Evolutionary conservation across 257 asterid genomes (phyloP).

Genomic region (Gentiana straminea): DNA sequence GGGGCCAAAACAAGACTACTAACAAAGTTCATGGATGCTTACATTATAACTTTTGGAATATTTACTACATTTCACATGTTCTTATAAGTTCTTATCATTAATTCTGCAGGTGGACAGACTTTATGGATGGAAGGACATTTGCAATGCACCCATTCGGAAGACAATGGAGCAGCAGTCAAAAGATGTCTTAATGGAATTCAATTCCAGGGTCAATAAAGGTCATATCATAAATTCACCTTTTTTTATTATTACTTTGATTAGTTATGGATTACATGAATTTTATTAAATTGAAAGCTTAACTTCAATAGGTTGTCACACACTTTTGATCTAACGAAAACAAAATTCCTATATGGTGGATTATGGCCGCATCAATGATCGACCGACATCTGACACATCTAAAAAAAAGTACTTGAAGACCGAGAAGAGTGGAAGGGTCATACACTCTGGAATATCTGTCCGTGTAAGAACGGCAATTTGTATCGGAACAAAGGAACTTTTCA

Average conservation of each 20-base stretch:
- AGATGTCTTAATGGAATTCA: slow-evolving; percentile 64
- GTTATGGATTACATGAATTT: background rate
- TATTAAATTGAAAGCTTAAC: background rate
- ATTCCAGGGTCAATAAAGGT: slow-evolving; percentile 71
- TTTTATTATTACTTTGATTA: slow-evolving; percentile 1
- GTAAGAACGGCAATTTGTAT: slow-evolving; percentile 97
- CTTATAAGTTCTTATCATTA: slow-evolving; percentile 1
- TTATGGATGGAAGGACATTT: slow-evolving; percentile 71
- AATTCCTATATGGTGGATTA: no score
- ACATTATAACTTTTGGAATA: no score
- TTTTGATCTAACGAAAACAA: slow-evolving; percentile 9
- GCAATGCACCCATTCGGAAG: slow-evolving; percentile 72
- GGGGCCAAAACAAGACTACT: no score
- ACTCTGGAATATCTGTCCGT: slow-evolving; percentile 93
- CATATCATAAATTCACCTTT: background rate
- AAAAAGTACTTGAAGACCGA: no score
- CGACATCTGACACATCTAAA: no score
- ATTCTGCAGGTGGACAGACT: slow-evolving; percentile 71
- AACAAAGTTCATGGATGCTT: no score
- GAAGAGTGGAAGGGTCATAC: slow-evolving; percentile 40
- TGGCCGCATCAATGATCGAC: no score
- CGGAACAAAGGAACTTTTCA: slow-evolving; percentile 89
- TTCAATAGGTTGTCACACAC: slow-evolving; percentile 51
- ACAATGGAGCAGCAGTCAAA: slow-evolving; percentile 71
- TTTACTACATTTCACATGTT: no score